phyloP scores from a whole-genome alignment of 1,284 basidiomycete genomes.

The Moesziomyces sp. region DNA sequence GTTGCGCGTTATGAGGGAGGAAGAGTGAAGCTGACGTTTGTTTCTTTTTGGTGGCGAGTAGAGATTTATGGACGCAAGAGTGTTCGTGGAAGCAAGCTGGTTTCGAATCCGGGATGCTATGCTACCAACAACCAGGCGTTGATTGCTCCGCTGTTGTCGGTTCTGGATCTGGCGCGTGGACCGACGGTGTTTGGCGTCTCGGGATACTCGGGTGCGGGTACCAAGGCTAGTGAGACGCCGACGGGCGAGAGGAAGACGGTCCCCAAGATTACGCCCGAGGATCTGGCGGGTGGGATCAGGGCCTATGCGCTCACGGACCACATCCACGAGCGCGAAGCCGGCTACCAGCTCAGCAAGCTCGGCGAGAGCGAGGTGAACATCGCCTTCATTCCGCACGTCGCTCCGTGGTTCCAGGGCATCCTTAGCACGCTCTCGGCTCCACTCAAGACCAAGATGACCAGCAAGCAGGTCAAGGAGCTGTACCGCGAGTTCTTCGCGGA shows the following conservation, averaged over 20 bases:
- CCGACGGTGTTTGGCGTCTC: slow-evolving; percentile 88
- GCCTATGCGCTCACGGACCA: slow-evolving; percentile 95
- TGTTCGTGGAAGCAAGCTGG: slow-evolving; percentile 79
- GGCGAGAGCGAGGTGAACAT: slow-evolving; percentile 72
- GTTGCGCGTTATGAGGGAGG: not conserved
- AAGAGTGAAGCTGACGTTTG: slow-evolving; percentile 1
- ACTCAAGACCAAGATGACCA: slow-evolving; percentile 75
- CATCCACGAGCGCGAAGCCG: slow-evolving; percentile 96
- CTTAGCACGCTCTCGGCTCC: slow-evolving; percentile 86
- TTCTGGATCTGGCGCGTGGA: slow-evolving; percentile 20
- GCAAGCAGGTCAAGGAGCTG: slow-evolving; percentile 78
- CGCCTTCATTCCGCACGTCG: slow-evolving; percentile 87
- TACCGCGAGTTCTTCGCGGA: slow-evolving; percentile 81
- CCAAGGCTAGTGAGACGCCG: slow-evolving; percentile 72
- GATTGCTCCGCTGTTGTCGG: slow-evolving; percentile 86
- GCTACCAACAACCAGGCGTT: slow-evolving; percentile 92
- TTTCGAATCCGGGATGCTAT: slow-evolving; percentile 98
- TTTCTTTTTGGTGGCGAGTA: slow-evolving; percentile 68
- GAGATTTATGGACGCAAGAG: slow-evolving; percentile 86
- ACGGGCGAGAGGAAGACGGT: slow-evolving; percentile 71
- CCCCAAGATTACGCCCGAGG: slow-evolving; percentile 83
- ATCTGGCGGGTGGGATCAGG: slow-evolving; percentile 79
- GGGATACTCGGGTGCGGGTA: slow-evolving; percentile 94
- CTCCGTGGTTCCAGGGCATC: slow-evolving; percentile 97
- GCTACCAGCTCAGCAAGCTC: slow-evolving; percentile 80